Conservation (phyloP, 495 filamentous ascomycete species). For the Polyplosphaeria fusca region DNA sequence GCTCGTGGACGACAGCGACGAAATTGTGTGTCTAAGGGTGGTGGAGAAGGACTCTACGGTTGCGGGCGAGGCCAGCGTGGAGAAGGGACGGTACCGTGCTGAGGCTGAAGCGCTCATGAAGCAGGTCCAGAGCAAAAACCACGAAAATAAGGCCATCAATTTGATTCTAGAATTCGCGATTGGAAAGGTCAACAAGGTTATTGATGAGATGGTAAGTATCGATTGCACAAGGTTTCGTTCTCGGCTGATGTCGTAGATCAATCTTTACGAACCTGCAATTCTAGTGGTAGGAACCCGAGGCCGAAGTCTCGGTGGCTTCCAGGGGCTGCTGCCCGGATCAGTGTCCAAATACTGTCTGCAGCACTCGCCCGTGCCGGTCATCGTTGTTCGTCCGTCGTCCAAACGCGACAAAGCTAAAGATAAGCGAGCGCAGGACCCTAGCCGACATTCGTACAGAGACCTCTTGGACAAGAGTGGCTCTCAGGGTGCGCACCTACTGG, state of each 20-base stretch:
- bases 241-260: slow-evolving; percentile 60
- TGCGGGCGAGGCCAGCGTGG: slow-evolving; percentile 61
- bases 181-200: slow-evolving; percentile 87
- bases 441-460: slow-evolving; percentile 72
- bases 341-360: slow-evolving; percentile 97
- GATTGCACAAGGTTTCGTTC: too few species aligned
- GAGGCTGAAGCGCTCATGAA: slow-evolving; percentile 80
- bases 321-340: slow-evolving; percentile 85
- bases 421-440: slow-evolving; percentile 78
- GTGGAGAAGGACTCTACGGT: slow-evolving; percentile 81
- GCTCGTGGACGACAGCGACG: slow-evolving; percentile 93
- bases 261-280: slow-evolving; percentile 89
- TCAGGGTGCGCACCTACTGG: slow-evolving; percentile 27
- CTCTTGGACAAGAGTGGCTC: slow-evolving; percentile 63
- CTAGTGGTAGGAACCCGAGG: slow-evolving; percentile 94
- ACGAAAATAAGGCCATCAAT: slow-evolving; percentile 77
- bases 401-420: slow-evolving; percentile 90
- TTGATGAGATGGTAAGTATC: slow-evolving; percentile 79
- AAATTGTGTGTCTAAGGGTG: slow-evolving; percentile 89
- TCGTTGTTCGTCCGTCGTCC: slow-evolving; percentile 85
- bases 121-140: slow-evolving; percentile 61
- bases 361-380: slow-evolving; percentile 93
- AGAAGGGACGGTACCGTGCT: slow-evolving; percentile 71
- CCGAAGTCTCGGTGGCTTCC: slow-evolving; percentile 79
- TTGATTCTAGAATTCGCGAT: slow-evolving; percentile 85